phyloP scores from a whole-genome alignment of 345 rosid species.

The Leavenworthia alabamica region DNA sequence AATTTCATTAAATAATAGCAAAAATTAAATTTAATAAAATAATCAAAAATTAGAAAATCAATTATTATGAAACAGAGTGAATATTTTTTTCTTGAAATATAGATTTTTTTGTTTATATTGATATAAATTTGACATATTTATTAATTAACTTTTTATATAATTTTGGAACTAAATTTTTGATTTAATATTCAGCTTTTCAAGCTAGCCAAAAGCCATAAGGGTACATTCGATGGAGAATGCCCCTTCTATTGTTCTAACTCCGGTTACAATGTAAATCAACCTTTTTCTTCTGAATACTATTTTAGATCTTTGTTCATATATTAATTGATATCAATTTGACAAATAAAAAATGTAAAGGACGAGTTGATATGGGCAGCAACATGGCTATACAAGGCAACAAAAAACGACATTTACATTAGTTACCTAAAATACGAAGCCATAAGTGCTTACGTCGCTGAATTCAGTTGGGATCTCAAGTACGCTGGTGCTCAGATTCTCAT shows the following conservation, averaged over 20 bases:
- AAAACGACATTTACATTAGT: constrained; percentile 29
- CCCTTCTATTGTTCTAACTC: constrained; percentile 93
- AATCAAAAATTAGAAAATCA: too few species aligned
- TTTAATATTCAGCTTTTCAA: constrained; percentile 48
- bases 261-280: constrained; percentile 58
- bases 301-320: neutral
- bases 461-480: constrained; percentile 91
- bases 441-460: constrained; percentile 61
- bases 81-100: too few species aligned
- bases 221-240: constrained; percentile 89
- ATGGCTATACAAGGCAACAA: constrained; percentile 74
- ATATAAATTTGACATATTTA: neutral
- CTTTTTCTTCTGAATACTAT: neutral
- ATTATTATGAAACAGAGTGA: too few species aligned
- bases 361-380: constrained; percentile 94
- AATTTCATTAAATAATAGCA: too few species aligned
- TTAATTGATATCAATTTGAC: neutral
- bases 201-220: constrained; percentile 60
- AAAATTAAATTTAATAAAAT: too few species aligned
- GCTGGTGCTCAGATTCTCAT: constrained; percentile 79
- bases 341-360: constrained; percentile 45
- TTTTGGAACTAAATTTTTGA: neutral
- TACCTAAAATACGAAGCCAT: constrained; percentile 51
- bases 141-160: neutral
- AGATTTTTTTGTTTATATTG: neutral